phyloP scores from a whole-genome alignment of 2,329 filamentous ascomycete species.

The Sporothrix variecibatus region DNA sequence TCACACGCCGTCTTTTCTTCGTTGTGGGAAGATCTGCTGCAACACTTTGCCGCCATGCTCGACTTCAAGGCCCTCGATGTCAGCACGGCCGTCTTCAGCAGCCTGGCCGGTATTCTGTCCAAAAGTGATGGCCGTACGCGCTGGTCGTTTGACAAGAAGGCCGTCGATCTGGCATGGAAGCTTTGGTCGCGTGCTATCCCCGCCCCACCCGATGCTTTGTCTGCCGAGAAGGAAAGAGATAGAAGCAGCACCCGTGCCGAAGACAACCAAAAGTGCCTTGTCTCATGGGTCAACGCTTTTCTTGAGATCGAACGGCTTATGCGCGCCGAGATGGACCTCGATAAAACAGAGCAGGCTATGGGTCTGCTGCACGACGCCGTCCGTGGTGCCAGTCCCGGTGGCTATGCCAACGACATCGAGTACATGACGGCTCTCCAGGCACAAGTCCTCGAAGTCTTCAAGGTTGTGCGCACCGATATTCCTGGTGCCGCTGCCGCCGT shows the following conservation, averaged over 20 bases:
- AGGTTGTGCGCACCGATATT: constrained; percentile 67
- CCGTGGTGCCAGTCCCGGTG: constrained; percentile 65
- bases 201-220: constrained; percentile 44
- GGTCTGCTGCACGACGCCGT: constrained; percentile 70
- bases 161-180: constrained; percentile 65
- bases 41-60: constrained; percentile 65
- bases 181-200: constrained; percentile 71
- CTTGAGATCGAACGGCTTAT: constrained; percentile 78
- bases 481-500: constrained; percentile 67
- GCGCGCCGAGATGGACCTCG: constrained; percentile 61
- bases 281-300: constrained; percentile 78
- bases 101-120: constrained; percentile 64
- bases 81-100: constrained; percentile 70
- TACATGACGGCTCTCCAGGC: constrained; percentile 71
- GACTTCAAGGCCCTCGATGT: constrained; percentile 67
- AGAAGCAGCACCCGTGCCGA: constrained; percentile 48
- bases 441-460: constrained; percentile 67
- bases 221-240: constrained; percentile 25
- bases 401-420: constrained; percentile 73
- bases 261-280: constrained; percentile 78
- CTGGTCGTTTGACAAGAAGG: constrained; percentile 50
- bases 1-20: constrained; percentile 65
- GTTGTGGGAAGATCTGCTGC: constrained; percentile 75
- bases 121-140: constrained; percentile 48
- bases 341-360: constrained; percentile 68